Percentiles rank a stretch among this genome's conserved stretches.
Evolutionary conservation across 306 rosid genomes (phyloP).

Genomic region (Macrotyloma uniflorum): DNA sequence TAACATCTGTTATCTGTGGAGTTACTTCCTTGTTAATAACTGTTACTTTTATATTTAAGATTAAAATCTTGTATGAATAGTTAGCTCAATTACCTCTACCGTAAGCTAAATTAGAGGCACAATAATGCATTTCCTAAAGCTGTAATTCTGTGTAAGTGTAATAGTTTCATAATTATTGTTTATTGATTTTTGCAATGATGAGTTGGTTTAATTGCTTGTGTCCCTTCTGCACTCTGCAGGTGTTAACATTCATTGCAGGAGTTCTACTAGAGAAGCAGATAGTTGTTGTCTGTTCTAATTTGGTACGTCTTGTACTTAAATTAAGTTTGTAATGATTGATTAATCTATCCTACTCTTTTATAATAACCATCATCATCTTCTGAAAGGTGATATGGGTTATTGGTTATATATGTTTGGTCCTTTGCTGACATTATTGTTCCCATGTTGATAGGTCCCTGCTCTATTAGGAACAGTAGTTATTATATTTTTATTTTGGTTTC

Average conservation of each 20-base stretch:
- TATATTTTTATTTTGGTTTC: slow-evolving; percentile 23
- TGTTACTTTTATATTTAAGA: slow-evolving; percentile 13
- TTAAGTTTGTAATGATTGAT: slow-evolving; percentile 29
- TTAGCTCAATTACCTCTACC: slow-evolving; percentile 1
- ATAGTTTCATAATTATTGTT: not conserved
- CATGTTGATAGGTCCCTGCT: slow-evolving; percentile 25
- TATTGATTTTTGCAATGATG: slow-evolving; percentile 13
- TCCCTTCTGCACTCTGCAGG: slow-evolving; percentile 47
- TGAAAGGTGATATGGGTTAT: slow-evolving; percentile 7
- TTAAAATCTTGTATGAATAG: slow-evolving; percentile 10
- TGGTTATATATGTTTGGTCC: slow-evolving; percentile 4
- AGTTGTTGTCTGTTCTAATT: slow-evolving; percentile 78
- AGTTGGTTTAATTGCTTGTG: slow-evolving; percentile 31
- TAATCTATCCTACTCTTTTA: not conserved
- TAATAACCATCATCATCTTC: not conserved
- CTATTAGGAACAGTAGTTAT: not conserved
- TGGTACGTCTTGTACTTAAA: slow-evolving; percentile 58
- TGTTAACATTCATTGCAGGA: slow-evolving; percentile 68
- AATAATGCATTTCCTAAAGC: slow-evolving; percentile 26
- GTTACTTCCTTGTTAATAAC: not conserved
- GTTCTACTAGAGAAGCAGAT: slow-evolving; percentile 91
- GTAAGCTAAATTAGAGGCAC: slow-evolving; percentile 24
- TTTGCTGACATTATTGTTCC: slow-evolving; percentile 1
- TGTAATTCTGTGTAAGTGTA: slow-evolving; percentile 18
- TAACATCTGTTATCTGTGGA: slow-evolving; percentile 9